These are phyloP conservation scores for Physaria fendleri DNA, from an alignment of 345 rosid species.

Conservation along the genomic window DNA sequence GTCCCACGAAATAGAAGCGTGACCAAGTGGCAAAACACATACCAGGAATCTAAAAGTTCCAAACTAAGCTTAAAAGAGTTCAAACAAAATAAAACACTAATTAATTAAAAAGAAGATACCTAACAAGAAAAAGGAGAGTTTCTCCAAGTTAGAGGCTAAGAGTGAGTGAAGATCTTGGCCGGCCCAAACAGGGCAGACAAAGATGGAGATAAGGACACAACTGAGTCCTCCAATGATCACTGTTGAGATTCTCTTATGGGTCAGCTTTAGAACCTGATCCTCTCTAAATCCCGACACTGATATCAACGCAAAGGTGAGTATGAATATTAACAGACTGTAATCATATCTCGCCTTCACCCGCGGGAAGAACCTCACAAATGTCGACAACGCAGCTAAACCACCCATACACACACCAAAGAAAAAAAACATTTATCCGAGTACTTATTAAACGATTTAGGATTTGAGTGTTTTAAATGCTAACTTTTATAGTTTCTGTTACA, in stretches of 20 bases:
- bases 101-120: conserved; percentile 37
- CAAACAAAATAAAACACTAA: background rate
- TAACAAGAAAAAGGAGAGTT: conserved; percentile 53
- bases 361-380: conserved; percentile 74
- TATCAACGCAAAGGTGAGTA: conserved; percentile 64
- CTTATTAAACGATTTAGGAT: background rate
- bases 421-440: background rate
- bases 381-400: conserved; percentile 46
- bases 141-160: conserved; percentile 43
- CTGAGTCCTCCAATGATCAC: conserved; percentile 53
- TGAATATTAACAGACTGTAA: conserved; percentile 67
- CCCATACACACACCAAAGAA: background rate
- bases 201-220: conserved; percentile 41
- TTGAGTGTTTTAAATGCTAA: background rate
- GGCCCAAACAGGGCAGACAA: conserved; percentile 65
- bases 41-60: background rate
- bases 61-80: background rate
- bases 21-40: conserved; percentile 15
- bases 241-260: conserved; percentile 56
- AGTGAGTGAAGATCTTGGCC: conserved; percentile 57
- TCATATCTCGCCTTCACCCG: conserved; percentile 74
- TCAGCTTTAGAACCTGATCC: conserved; percentile 42
- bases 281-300: conserved; percentile 64
- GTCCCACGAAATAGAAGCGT: conserved; percentile 2
- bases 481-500: background rate